Percentiles rank a stretch among this genome's conserved stretches.
Conservation (phyloP, 1,284 basidiomycete genomes). For the Leccinum ambiguum region DNA sequence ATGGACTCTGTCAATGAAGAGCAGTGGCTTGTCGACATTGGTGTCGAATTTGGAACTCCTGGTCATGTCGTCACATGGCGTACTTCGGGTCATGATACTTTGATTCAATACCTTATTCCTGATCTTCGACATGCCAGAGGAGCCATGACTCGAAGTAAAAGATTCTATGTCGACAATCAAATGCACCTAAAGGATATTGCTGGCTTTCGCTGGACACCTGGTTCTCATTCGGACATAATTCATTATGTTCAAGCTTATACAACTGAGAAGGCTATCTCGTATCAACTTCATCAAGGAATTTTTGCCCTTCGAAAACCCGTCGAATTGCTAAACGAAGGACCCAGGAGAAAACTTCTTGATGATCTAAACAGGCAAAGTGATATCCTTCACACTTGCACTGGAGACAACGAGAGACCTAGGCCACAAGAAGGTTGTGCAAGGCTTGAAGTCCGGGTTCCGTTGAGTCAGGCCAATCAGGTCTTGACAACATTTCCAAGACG, state of each 20-base stretch:
- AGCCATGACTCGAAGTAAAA: background rate
- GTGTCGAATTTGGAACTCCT: background rate
- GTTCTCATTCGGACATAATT: background rate
- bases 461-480: background rate
- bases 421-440: no score
- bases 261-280: constrained; percentile 13
- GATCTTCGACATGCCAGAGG: background rate
- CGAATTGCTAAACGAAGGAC: background rate
- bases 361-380: background rate
- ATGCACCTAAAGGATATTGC: constrained; percentile 16
- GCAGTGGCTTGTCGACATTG: constrained; percentile 1
- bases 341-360: background rate
- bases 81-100: background rate
- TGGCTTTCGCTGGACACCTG: background rate
- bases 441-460: constrained; percentile 4
- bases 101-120: background rate
- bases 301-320: constrained; percentile 5
- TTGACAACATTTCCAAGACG: background rate
- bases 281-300: constrained; percentile 15
- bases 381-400: no score
- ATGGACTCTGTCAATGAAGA: background rate
- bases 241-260: constrained; percentile 20
- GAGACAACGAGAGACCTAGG: no score
- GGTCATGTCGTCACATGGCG: background rate
- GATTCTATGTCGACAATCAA: background rate